Evolutionary conservation across 2,329 filamentous ascomycete species (phyloP), one percentile per base, ranked within the genome.

Genomic region (Furcasterigmium furcatum): DNA sequence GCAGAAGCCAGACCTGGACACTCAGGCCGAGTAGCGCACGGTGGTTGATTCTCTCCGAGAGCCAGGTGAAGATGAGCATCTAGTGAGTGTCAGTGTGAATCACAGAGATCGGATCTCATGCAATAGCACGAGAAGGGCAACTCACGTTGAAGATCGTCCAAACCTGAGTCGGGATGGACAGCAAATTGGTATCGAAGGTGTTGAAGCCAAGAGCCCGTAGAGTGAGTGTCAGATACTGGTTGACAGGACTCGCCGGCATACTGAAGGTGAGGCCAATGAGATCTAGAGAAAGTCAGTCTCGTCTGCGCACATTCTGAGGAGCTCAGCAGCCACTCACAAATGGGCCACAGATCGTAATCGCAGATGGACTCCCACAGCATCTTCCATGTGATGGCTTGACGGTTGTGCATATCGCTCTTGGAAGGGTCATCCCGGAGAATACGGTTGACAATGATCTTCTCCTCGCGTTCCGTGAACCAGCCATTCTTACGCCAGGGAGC

Each of bases 281-380:
- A 48, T 82, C 34, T 36, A 18, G n/a, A n/a, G n/a, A n/a, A n/a
- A n/a, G n/a, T n/a, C n/a, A n/a, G n/a, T n/a, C n/a, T n/a, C n/a
- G n/a, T n/a, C n/a, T n/a, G n/a, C n/a, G n/a, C n/a, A n/a, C n/a
- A n/a, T n/a, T n/a, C n/a, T n/a, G n/a, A n/a, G n/a, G n/a, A n/a
- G n/a, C n/a, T n/a, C n/a, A n/a, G 30, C 13, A 27, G 12, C 7
- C 7, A 12, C 34, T 36, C 34, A 36, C 34, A 82, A 6, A 80
- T 57, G 0, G 77, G 77, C 74, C 74, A 83, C 46, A 83, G 64
- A 48, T 82, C 75, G 46, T 77, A 82, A 53, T 82, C 79, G 2
- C 61, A 65, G 6, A 80, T 55, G 5, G 72, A 68, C n/a, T 71
- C 56, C 68, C 73, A 76, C 1, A 80, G 66, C 4, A 70, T 62